These are phyloP conservation scores for Xylaria sp. DNA, from an alignment of 2,329 filamentous ascomycete genomes.

Conservation along the genomic window DNA sequence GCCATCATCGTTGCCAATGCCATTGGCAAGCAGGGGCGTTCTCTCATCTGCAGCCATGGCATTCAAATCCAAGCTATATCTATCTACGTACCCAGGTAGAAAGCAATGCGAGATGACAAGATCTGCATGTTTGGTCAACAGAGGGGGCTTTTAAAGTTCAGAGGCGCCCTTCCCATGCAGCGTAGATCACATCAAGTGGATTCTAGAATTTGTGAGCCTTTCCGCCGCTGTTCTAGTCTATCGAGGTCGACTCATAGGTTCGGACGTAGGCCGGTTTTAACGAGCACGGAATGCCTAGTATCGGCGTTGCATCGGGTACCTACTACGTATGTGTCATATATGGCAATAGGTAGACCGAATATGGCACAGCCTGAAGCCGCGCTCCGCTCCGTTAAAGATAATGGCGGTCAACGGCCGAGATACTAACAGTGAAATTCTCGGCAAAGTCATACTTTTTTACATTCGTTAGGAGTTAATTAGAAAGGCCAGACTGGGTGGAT, in stretches of 20 bases:
- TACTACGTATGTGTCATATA: too few species aligned
- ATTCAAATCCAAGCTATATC: not conserved
- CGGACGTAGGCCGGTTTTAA: conserved; percentile 18
- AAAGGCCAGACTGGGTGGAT: not conserved
- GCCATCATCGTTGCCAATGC: conserved; percentile 5
- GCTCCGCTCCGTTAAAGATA: not conserved
- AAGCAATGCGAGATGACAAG: not conserved
- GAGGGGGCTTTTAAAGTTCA: not conserved
- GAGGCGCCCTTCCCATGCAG: not conserved
- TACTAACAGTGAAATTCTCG: not conserved
- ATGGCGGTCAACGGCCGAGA: not conserved
- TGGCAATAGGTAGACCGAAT: too few species aligned
- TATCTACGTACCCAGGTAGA: not conserved
- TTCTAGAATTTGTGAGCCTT: not conserved
- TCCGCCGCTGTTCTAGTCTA: not conserved
- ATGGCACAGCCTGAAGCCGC: not conserved
- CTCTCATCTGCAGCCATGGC: conserved; percentile 43
- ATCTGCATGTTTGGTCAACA: not conserved
- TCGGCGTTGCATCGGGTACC: too few species aligned
- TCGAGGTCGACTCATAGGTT: not conserved
- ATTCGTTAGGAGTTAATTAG: not conserved
- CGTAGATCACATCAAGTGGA: conserved; percentile 5
- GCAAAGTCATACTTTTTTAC: too few species aligned
- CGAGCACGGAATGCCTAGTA: not conserved
- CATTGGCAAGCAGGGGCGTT: conserved; percentile 32